Evolutionary conservation across 2,329 filamentous ascomycete genomes (phyloP).

Genomic region (Aspergillus pseudoterreus): DNA sequence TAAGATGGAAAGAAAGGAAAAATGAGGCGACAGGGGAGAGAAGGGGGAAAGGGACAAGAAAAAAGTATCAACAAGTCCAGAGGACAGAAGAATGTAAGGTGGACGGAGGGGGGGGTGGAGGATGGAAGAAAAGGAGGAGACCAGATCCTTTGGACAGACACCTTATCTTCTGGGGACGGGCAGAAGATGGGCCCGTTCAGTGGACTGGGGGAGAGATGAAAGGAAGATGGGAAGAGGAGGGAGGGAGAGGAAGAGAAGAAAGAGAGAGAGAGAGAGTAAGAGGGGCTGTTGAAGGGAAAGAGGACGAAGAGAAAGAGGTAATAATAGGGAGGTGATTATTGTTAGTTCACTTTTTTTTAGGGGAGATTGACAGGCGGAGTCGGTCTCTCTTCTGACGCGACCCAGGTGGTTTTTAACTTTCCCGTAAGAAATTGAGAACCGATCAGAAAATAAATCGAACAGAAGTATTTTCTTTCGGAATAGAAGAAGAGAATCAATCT

Average conservation of each 20-base stretch:
- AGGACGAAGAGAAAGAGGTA: constrained; percentile 18
- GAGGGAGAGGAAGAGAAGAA: constrained; percentile 15
- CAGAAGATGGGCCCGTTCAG: constrained; percentile 28
- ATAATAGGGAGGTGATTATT: constrained; percentile 21
- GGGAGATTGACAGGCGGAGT: constrained; percentile 20
- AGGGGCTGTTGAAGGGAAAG: constrained; percentile 13
- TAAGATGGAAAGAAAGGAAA: constrained; percentile 17
- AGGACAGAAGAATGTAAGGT: constrained; percentile 9
- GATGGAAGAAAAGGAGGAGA: constrained; percentile 14
- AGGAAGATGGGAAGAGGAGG: constrained; percentile 11
- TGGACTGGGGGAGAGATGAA: constrained; percentile 13
- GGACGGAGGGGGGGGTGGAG: not conserved
- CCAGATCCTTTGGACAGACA: constrained; percentile 27
- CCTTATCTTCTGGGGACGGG: constrained; percentile 24
- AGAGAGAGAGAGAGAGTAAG: constrained; percentile 14
- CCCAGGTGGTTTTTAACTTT: too few relatives aligned
- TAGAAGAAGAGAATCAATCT: too few relatives aligned
- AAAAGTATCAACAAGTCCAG: constrained; percentile 9
- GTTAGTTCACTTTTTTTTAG: constrained; percentile 5
- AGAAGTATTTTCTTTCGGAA: too few relatives aligned
- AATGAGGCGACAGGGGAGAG: constrained; percentile 2
- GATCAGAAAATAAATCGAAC: too few relatives aligned
- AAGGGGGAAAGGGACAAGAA: constrained; percentile 9
- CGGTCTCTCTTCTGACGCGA: constrained; percentile 9
- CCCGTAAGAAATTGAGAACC: too few relatives aligned